A percentile compares a stretch with the other conserved stretches of the same genome.
Evolutionary conservation across 2,329 filamentous ascomycete species (phyloP).

Genomic region (Macrophomina pseudophaseolina): DNA sequence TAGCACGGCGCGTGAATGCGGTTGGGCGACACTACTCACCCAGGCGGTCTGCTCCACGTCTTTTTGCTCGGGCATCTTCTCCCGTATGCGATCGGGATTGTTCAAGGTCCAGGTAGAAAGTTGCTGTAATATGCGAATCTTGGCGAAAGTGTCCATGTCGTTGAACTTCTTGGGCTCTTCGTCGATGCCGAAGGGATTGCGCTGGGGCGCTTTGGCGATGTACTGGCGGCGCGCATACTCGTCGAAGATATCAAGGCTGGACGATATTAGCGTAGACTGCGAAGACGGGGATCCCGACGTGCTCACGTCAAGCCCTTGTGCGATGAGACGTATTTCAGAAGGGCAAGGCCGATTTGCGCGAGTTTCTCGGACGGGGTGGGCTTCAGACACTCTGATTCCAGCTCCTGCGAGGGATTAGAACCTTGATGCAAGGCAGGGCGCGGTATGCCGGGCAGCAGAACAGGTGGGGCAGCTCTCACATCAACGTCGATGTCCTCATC

Average conservation of each 20-base stretch:
- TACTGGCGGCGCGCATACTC: conserved; percentile 93
- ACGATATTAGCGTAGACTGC: conserved; percentile 33
- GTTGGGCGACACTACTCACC: conserved; percentile 60
- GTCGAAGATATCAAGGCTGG: conserved; percentile 84
- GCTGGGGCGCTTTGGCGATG: conserved; percentile 74
- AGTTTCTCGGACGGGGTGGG: conserved; percentile 73
- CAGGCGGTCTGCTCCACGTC: conserved; percentile 82
- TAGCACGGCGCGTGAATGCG: neutral
- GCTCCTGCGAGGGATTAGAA: conserved; percentile 64
- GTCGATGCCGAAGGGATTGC: conserved; percentile 84
- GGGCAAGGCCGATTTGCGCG: conserved; percentile 78
- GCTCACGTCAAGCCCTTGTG: conserved; percentile 89
- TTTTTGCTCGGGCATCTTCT: conserved; percentile 81
- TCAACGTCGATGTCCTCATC: conserved; percentile 88
- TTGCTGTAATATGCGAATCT: conserved; percentile 83
- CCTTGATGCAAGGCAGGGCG: conserved; percentile 25
- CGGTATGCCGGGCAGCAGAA: conserved; percentile 29
- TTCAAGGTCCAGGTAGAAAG: conserved; percentile 88
- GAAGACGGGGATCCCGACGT: neutral
- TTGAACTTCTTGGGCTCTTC: conserved; percentile 75
- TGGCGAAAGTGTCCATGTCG: conserved; percentile 81
- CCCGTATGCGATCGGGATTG: conserved; percentile 84
- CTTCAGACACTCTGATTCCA: conserved; percentile 88
- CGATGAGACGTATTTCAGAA: conserved; percentile 92
- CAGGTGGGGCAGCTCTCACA: conserved; percentile 56